Conservation (phyloP, 257 asterid genomes). For the Solanum bulbocastanum region DNA sequence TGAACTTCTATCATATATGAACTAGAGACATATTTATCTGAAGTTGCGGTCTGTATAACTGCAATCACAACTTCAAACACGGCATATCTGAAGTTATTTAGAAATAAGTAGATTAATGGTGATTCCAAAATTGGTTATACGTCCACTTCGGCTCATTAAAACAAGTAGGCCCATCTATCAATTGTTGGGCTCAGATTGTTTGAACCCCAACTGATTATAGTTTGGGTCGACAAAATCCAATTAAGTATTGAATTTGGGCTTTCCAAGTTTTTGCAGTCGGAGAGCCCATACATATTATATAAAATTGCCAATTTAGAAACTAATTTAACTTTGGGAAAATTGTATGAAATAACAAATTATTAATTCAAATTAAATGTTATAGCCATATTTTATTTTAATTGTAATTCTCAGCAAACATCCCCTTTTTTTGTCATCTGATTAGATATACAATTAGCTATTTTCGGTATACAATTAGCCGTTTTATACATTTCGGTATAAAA, state of each 20-base stretch:
- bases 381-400: too few relatives aligned
- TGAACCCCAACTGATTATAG: background rate
- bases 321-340: too few relatives aligned
- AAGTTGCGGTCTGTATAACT: background rate
- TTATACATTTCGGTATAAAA: too few relatives aligned
- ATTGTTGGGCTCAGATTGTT: background rate
- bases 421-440: too few relatives aligned
- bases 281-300: background rate
- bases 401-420: too few relatives aligned
- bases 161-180: background rate
- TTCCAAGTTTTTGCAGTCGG: background rate
- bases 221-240: background rate
- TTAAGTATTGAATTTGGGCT: background rate
- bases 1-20: background rate
- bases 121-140: background rate
- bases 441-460: too few relatives aligned
- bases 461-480: too few relatives aligned
- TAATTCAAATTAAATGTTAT: too few relatives aligned
- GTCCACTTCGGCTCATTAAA: background rate
- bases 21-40: background rate
- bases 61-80: background rate
- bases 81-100: rapidly evolving
- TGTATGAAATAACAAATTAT: too few relatives aligned
- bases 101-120: background rate
- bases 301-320: background rate